Evolutionary conservation across 805 yeast genomes (phyloP), one percentile per base, ranked within the genome.

Genomic region (Lipomyces yamanashiensis): DNA sequence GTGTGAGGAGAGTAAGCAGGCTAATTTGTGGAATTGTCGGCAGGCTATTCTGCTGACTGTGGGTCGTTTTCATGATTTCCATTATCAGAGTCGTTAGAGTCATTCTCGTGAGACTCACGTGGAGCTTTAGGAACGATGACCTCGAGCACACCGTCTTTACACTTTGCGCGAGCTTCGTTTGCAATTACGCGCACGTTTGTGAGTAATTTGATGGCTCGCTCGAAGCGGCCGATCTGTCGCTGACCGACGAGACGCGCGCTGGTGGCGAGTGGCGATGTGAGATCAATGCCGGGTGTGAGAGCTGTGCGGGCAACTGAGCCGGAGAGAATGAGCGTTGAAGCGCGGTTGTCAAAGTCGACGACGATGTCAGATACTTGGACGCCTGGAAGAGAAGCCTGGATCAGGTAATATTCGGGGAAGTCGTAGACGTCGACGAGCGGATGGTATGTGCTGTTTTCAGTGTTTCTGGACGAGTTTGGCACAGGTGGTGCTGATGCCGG

Each of bases 61-160:
- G 34, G 7, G 51, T 21, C 17, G 2, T 4, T 10, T 36, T 9
- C 51, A 47, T 7, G 51, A 39, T 39, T 2, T 44, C 37, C 54
- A 44, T 4, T 10, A 5, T 51, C 44, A 17, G 21, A n/a, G 17
- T 49, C 37, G 4, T 34, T 15, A 28, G 17, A 8, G 19, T 49
- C 53, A 19, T 4, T 13, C 2, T 15, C 15, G 15, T 7, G n/a
- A 15, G 39, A 34, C 53, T 49, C 52, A 17, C 12, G 28, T 5
- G 28, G 8, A 10, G 47, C 45, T 62, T 81, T 82, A 67, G 84
- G 84, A 50, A 81, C 74, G 4, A 66, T 71, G 63, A 83, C 71
- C 43, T 76, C 74, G 67, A 82, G 73, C 43, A 83, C 77, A 63
- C 86, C 86, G 64, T 81, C 75, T 15, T 76, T 74, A 66, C 80